Conservation (phyloP, 108 stramenopile species). For the Thalassiosira profunda region DNA sequence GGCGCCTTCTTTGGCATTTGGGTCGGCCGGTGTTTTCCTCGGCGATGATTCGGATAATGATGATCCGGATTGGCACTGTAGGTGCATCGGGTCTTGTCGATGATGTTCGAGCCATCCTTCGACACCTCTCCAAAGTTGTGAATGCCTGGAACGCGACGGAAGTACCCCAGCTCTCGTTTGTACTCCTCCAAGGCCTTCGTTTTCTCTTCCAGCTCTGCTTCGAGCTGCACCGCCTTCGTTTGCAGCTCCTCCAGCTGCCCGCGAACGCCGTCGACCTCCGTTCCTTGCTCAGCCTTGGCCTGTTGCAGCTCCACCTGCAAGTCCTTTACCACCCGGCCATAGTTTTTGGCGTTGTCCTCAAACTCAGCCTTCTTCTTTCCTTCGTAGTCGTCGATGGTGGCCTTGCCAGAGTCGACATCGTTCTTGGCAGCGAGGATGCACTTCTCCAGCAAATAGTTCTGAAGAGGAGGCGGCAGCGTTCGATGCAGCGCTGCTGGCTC, state of each 20-base stretch:
- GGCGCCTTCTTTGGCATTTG: constrained; percentile 34
- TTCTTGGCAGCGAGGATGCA: constrained; percentile 42
- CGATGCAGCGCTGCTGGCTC: constrained; percentile 39
- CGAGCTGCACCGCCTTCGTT: constrained; percentile 12
- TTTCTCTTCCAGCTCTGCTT: constrained; percentile 25
- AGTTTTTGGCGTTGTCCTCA: neutral
- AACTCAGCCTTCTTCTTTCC: constrained; percentile 6
- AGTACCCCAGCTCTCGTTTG: constrained; percentile 34
- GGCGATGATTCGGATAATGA: constrained; percentile 39
- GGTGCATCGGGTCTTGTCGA: constrained; percentile 52
- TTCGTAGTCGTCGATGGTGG: neutral
- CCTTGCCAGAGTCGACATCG: constrained; percentile 12
- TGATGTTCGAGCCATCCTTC: constrained; percentile 21
- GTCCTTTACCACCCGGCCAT: constrained; percentile 5
- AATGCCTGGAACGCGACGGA: constrained; percentile 48
- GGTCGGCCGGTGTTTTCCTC: constrained; percentile 41
- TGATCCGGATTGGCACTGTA: constrained; percentile 54
- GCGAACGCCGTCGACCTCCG: constrained; percentile 1
- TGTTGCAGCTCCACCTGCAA: constrained; percentile 19
- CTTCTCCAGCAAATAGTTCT: constrained; percentile 43
- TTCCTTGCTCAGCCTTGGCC: constrained; percentile 8
- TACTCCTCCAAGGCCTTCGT: constrained; percentile 19
- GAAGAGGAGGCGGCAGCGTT: constrained; percentile 26
- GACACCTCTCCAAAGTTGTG: constrained; percentile 52
- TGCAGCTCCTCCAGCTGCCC: constrained; percentile 29